phyloP scores from a whole-genome alignment of 2,329 filamentous ascomycete genomes.

The Ophiostoma triangulosporum region DNA sequence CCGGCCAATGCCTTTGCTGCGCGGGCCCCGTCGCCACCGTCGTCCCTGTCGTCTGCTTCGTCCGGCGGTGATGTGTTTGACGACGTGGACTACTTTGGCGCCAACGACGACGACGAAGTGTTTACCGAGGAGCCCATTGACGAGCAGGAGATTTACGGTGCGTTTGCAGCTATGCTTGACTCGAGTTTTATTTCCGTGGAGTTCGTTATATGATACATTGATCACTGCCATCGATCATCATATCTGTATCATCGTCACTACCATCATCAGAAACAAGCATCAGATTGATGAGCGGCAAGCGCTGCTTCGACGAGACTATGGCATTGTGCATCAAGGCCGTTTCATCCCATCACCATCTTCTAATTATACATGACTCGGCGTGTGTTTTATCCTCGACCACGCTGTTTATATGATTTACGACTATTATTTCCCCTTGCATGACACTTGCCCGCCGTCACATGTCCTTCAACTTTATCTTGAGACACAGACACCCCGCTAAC shows the following conservation, averaged over 20 bases:
- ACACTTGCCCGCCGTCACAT: too few relatives aligned
- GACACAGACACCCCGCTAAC: slow-evolving; percentile 20
- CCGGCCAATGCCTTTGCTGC: slow-evolving; percentile 13
- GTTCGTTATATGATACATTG: not conserved
- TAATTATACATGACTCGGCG: not conserved
- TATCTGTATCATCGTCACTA: too few relatives aligned
- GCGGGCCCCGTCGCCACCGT: slow-evolving; percentile 10
- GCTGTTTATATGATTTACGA: not conserved
- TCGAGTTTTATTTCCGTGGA: not conserved
- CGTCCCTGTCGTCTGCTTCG: slow-evolving; percentile 24
- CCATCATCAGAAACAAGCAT: too few relatives aligned
- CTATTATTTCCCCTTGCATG: not conserved
- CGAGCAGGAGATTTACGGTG: slow-evolving; percentile 93
- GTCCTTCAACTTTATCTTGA: not conserved
- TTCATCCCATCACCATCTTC: not conserved
- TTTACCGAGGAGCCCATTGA: slow-evolving; percentile 72
- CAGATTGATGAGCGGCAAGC: too few relatives aligned
- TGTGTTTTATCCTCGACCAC: not conserved
- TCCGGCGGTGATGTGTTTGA: slow-evolving; percentile 18
- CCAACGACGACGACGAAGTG: slow-evolving; percentile 31
- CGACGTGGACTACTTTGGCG: slow-evolving; percentile 5
- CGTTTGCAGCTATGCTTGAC: slow-evolving; percentile 10
- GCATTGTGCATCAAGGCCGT: not conserved
- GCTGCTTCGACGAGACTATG: not conserved
- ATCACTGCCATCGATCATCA: too few relatives aligned